phyloP scores from a whole-genome alignment of 192 early-diverging fungal genomes.

The Lobosporangium transversale region DNA sequence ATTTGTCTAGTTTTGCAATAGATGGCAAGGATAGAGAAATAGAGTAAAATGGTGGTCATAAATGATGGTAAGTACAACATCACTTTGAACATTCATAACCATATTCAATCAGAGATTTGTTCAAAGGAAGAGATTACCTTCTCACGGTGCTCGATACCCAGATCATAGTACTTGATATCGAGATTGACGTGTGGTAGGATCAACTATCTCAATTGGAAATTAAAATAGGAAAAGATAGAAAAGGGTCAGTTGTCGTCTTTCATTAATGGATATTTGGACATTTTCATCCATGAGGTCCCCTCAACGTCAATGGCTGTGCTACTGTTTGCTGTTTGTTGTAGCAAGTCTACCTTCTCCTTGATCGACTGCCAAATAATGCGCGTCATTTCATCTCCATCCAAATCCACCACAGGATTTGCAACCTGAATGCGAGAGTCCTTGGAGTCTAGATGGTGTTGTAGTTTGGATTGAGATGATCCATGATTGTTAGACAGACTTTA shows the following conservation, averaged over 20 bases:
- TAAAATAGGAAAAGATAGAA: not conserved
- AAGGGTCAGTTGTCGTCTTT: not conserved
- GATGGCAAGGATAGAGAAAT: too few relatives aligned
- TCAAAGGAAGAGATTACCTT: too few relatives aligned
- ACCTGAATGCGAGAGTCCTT: conserved; percentile 78
- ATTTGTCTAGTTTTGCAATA: conserved; percentile 52
- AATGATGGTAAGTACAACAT: too few relatives aligned
- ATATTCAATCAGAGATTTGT: too few relatives aligned
- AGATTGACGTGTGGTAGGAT: conserved; percentile 89
- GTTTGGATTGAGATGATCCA: not conserved
- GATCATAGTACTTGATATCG: conserved; percentile 98
- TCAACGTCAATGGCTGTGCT: too few relatives aligned
- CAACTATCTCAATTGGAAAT: conserved; percentile 58
- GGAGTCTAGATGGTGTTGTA: conserved; percentile 18
- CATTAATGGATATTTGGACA: not conserved
- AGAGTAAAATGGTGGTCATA: too few relatives aligned
- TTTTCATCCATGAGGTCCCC: too few relatives aligned
- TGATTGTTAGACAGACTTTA: not conserved
- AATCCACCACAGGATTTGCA: conserved; percentile 91
- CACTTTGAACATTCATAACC: too few relatives aligned
- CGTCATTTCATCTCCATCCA: conserved; percentile 99
- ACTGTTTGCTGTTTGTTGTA: too few relatives aligned
- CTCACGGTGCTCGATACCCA: conserved; percentile 95
- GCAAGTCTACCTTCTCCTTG: conserved; percentile 77
- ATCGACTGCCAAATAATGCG: conserved; percentile 95